A percentile compares a stretch with the other conserved stretches of the same genome.
Evolutionary conservation across 805 yeast genomes (phyloP).

Genomic region (Sugiyamaella chiloensis): DNA sequence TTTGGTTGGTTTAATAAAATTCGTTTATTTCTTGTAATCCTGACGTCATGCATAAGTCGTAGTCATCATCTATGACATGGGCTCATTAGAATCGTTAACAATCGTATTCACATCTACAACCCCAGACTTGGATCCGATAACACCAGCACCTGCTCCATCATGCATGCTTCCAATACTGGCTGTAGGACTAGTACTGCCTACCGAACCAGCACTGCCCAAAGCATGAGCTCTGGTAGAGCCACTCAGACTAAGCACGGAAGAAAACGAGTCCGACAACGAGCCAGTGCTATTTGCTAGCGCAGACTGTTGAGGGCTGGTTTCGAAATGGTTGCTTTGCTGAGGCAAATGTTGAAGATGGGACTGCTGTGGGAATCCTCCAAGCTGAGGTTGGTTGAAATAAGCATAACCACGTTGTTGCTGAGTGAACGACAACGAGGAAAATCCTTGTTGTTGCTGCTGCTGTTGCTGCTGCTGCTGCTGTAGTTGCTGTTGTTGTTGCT

Average conservation of each 20-base stretch:
- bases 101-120: slow-evolving; percentile 21
- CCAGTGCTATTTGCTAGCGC: slow-evolving; percentile 5
- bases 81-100: slow-evolving; percentile 23
- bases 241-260: slow-evolving; percentile 22
- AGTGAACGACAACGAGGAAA: slow-evolving; percentile 4
- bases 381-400: slow-evolving; percentile 8
- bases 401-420: slow-evolving; percentile 19
- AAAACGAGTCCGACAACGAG: slow-evolving; percentile 22
- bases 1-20: neutral
- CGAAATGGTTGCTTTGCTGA: slow-evolving; percentile 8
- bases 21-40: neutral
- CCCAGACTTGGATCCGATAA: slow-evolving; percentile 25
- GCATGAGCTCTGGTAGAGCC: slow-evolving; percentile 1
- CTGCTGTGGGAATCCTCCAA: slow-evolving; percentile 10
- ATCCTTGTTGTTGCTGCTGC: slow-evolving; percentile 31
- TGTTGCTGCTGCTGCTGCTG: slow-evolving; percentile 32
- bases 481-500: slow-evolving; percentile 32
- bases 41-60: neutral
- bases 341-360: slow-evolving; percentile 10
- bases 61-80: slow-evolving; percentile 12
- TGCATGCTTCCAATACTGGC: slow-evolving; percentile 14
- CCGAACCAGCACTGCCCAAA: slow-evolving; percentile 5
- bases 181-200: slow-evolving; percentile 16
- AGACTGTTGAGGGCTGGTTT: slow-evolving; percentile 5
- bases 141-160: slow-evolving; percentile 21